phyloP scores from a whole-genome alignment of 208 protist species.

The Tetramitus jugosus region DNA sequence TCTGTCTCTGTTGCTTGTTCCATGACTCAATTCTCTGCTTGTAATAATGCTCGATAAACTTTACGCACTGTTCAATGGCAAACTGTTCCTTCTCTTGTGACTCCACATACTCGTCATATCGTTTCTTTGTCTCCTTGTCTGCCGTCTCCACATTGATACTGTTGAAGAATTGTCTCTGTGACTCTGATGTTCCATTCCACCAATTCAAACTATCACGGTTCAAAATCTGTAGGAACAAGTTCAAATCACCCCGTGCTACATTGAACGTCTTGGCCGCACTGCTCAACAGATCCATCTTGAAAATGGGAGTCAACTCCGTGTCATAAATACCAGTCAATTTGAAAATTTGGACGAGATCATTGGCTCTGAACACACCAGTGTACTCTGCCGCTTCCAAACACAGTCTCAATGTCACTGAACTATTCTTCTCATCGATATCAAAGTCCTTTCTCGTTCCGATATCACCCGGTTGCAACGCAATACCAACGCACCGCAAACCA shows the following conservation, averaged over 20 bases:
- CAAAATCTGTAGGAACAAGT: not conserved
- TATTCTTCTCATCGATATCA: not conserved
- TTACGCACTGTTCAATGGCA: not conserved
- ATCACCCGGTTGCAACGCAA: not conserved
- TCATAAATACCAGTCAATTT: conserved; percentile 4
- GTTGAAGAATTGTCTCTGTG: too few relatives aligned
- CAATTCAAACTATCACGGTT: not conserved
- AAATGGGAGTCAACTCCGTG: not conserved
- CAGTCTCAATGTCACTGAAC: not conserved
- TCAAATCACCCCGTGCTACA: conserved; percentile 1
- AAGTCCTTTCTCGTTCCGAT: not conserved
- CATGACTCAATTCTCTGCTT: not conserved
- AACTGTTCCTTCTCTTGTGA: not conserved
- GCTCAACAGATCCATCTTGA: not conserved
- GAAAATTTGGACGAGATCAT: conserved; percentile 2
- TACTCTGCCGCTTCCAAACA: not conserved
- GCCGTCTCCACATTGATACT: too few relatives aligned
- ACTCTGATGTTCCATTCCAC: not conserved
- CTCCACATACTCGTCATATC: not conserved
- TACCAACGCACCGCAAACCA: not conserved
- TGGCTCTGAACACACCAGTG: not conserved
- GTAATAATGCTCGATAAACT: not conserved
- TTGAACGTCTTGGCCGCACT: not conserved
- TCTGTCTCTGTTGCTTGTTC: too few relatives aligned
- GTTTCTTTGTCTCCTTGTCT: not conserved